Conservation (phyloP, 805 yeast genomes). For the Spencermartinsiella europaea region DNA sequence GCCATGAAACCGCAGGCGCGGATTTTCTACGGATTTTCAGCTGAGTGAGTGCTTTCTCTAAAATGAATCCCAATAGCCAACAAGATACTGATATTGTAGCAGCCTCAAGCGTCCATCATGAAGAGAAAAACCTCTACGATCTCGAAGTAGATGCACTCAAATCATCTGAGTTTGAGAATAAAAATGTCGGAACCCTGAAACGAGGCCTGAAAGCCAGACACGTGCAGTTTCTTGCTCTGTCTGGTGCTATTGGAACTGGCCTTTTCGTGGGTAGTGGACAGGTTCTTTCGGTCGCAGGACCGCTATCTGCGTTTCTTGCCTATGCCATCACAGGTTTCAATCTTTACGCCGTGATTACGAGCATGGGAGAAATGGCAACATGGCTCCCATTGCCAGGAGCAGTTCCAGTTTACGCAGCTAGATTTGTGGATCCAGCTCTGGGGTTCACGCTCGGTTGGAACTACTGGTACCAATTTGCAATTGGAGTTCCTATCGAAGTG, state of each 20-base stretch:
- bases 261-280: constrained; percentile 71
- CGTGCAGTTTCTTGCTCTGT: constrained; percentile 70
- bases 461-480: constrained; percentile 50
- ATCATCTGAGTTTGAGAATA: background rate
- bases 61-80: no score
- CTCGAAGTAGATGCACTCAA: background rate
- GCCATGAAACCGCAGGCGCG: no score
- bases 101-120: no score
- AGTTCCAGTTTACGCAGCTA: constrained; percentile 57
- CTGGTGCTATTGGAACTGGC: constrained; percentile 82
- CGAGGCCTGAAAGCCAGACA: constrained; percentile 50
- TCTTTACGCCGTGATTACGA: constrained; percentile 64
- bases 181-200: constrained; percentile 12
- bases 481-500: constrained; percentile 58
- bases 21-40: no score
- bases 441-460: constrained; percentile 68
- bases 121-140: background rate
- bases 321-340: constrained; percentile 66
- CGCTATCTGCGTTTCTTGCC: constrained; percentile 48
- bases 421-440: constrained; percentile 60
- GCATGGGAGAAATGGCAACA: constrained; percentile 65
- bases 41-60: no score
- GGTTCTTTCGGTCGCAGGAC: constrained; percentile 68
- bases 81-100: no score
- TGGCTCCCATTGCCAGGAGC: constrained; percentile 63